Evolutionary conservation across 768 basidiomycete species (phyloP), one percentile per base, ranked within the genome.

Genomic region (Mrakia blollopis): DNA sequence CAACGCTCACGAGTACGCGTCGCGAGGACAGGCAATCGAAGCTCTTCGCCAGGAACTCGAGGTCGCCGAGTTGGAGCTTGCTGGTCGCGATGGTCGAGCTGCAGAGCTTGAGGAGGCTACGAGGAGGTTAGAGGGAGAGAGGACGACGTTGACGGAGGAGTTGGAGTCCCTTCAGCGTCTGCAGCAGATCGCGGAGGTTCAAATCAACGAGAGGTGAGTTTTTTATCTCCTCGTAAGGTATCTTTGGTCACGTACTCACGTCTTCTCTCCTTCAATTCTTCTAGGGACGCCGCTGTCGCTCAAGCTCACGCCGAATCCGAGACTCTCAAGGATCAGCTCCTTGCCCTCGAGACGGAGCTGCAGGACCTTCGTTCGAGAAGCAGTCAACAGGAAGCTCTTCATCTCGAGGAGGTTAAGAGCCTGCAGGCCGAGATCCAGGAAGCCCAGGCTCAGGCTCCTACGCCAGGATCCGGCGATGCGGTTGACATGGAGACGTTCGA

Each of bases 181-280:
- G 1, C 13, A 52, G 23, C 23, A 30, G 41, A 25, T 41, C 18
- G 44, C 52, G 28, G 41, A 62, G 63, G 28, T 47, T 8, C 62
- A 25, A 14, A 6, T 74, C 10, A 13, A 28, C 21, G 73, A 74
- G 23, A 41, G 63, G 73, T 74, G 25, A n/a, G 73, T n/a, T n/a
- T n/a, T n/a, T n/a, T n/a, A n/a, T n/a, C n/a, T n/a, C n/a, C n/a
- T n/a, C n/a, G n/a, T n/a, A n/a, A n/a, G n/a, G n/a, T n/a, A n/a
- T n/a, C n/a, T n/a, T n/a, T n/a, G n/a, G n/a, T n/a, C n/a, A n/a
- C n/a, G n/a, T n/a, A n/a, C n/a, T n/a, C n/a, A n/a, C n/a, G n/a
- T n/a, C n/a, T n/a, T n/a, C n/a, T n/a, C 13, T 21, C 32, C 1
- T 14, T 28, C 57, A 2, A 7, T 62, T 5, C 11, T 62, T n/a